Percentiles rank a stretch among this genome's conserved stretches.
Evolutionary conservation across 805 yeast genomes (phyloP).

Genomic region (Barnettozyma sucrosica): DNA sequence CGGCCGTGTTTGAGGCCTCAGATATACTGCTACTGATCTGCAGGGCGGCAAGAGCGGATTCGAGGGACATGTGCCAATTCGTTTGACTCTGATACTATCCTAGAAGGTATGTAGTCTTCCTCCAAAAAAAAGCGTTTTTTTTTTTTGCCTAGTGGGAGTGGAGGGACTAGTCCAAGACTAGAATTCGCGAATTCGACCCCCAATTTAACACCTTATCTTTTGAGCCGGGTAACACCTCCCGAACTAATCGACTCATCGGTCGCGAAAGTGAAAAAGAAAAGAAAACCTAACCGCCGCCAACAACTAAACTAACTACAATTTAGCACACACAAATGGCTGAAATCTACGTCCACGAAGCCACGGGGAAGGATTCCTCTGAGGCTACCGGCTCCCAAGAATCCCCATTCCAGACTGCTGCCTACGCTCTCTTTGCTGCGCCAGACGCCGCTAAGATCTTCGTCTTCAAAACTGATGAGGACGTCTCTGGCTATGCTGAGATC

Average conservation of each 20-base stretch:
- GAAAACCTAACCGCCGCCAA: background rate
- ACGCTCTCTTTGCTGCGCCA: conserved; percentile 51
- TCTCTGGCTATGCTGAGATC: conserved; percentile 64
- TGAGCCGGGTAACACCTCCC: background rate
- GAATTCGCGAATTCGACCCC: background rate
- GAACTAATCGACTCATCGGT: background rate
- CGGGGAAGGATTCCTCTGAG: conserved; percentile 59
- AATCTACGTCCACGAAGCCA: conserved; percentile 66
- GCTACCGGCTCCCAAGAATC: conserved; percentile 57
- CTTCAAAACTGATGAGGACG: conserved; percentile 55
- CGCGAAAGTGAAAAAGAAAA: background rate
- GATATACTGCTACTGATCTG: conserved; percentile 42
- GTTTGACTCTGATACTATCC: background rate
- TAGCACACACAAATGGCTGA: conserved; percentile 20
- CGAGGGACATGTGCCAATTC: conserved; percentile 48
- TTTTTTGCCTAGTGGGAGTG: no score
- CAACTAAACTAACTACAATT: no score
- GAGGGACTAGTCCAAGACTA: no score
- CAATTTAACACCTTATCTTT: background rate
- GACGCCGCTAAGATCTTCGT: conserved; percentile 47
- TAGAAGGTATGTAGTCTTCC: no score
- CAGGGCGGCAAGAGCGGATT: conserved; percentile 59
- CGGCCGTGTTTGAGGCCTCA: conserved; percentile 44
- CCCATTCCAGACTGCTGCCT: conserved; percentile 83
- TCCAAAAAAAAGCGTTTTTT: no score